A percentile compares a stretch with the other conserved stretches of the same genome.
These are phyloP conservation scores for Penicillium macrosclerotiorum DNA, from an alignment of 495 filamentous ascomycete genomes.

Conservation along the genomic window DNA sequence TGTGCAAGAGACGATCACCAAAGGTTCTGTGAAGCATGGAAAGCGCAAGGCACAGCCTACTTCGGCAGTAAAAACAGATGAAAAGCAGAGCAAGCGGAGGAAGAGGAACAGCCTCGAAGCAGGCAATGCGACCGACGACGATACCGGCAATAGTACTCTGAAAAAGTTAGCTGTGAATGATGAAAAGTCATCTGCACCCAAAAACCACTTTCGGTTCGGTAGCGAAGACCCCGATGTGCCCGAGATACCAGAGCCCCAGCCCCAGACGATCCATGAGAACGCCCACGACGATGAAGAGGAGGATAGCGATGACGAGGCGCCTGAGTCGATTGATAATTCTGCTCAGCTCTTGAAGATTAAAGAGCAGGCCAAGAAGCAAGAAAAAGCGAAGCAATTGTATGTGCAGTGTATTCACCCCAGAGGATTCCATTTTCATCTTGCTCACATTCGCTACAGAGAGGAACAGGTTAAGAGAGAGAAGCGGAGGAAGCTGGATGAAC, in stretches of 20 bases:
- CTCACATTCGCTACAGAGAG: constrained; percentile 34
- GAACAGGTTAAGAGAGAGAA: constrained; percentile 45
- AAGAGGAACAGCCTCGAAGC: constrained; percentile 32
- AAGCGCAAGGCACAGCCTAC: constrained; percentile 36
- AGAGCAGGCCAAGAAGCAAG: constrained; percentile 41
- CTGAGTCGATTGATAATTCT: constrained; percentile 49
- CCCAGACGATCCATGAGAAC: constrained; percentile 21
- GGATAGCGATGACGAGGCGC: constrained; percentile 47
- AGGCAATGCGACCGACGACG: constrained; percentile 15
- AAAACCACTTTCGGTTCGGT: constrained; percentile 41
- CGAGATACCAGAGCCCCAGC: constrained; percentile 18
- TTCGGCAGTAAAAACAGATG: constrained; percentile 20
- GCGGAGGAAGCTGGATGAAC: constrained; percentile 47
- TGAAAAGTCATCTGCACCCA: constrained; percentile 21
- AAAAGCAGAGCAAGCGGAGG: constrained; percentile 38
- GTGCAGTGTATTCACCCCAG: constrained; percentile 5
- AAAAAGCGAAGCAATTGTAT: constrained; percentile 36
- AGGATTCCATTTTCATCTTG: neutral
- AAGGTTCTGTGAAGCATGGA: constrained; percentile 19
- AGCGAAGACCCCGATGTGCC: constrained; percentile 44
- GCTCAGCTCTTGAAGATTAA: constrained; percentile 40
- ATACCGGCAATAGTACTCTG: neutral
- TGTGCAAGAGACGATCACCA: constrained; percentile 14
- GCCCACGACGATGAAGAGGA: constrained; percentile 25
- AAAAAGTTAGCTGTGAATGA: constrained; percentile 13